Evolutionary conservation across 805 yeast species (phyloP).

Genomic region (Cyberlindnera veronae): DNA sequence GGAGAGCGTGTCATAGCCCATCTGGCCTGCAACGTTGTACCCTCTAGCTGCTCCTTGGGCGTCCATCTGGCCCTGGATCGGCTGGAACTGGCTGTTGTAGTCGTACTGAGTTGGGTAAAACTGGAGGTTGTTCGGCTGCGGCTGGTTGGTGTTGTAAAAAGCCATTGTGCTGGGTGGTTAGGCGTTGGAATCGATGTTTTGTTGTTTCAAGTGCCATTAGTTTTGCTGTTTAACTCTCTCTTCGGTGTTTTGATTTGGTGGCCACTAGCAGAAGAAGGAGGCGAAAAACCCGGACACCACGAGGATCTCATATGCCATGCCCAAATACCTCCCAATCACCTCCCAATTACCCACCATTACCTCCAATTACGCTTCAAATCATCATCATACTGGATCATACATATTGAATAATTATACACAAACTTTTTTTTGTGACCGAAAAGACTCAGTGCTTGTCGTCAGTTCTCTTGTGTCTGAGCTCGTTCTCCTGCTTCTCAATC

Average conservation of each 20-base stretch:
- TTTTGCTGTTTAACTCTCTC: no score
- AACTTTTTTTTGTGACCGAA: no score
- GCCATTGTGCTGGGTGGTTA: slow-evolving; percentile 8
- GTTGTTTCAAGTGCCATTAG: neutral
- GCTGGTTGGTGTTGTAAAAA: slow-evolving; percentile 6
- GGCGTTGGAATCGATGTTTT: neutral
- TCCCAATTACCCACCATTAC: neutral
- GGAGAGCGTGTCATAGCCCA: slow-evolving; percentile 44
- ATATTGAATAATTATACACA: no score
- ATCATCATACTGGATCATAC: no score
- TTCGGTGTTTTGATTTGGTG: no score
- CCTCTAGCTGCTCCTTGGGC: slow-evolving; percentile 1
- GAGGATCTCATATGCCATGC: neutral
- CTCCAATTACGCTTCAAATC: no score
- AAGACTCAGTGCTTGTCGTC: slow-evolving; percentile 61
- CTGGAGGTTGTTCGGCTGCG: slow-evolving; percentile 24
- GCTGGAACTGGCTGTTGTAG: slow-evolving; percentile 13
- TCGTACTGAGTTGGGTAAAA: slow-evolving; percentile 30
- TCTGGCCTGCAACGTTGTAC: slow-evolving; percentile 21
- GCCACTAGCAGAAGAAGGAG: no score
- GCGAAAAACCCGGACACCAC: neutral
- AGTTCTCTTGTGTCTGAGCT: slow-evolving; percentile 69
- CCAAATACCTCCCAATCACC: neutral
- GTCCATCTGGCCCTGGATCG: slow-evolving; percentile 30
- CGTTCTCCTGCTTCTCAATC: slow-evolving; percentile 67